Percentiles rank a stretch among this genome's conserved stretches.
Conservation (phyloP, 2,329 filamentous ascomycete genomes). For the Mariannaea elegans region DNA sequence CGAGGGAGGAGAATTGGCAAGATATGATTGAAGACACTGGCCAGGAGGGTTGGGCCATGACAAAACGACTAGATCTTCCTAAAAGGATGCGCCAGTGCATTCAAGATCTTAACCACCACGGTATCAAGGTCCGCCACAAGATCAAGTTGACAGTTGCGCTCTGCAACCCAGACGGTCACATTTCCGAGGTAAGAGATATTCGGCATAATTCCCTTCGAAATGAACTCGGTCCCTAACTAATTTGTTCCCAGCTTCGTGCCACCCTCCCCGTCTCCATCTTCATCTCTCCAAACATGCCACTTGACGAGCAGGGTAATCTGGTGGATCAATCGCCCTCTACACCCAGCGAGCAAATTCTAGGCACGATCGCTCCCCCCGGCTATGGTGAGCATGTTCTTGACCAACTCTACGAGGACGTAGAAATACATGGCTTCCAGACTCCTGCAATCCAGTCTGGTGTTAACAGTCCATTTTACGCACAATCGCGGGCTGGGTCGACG, state of each 20-base stretch:
- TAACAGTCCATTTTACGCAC: slow-evolving; percentile 79
- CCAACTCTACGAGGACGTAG: slow-evolving; percentile 87
- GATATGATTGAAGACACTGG: slow-evolving; percentile 74
- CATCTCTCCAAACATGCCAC: slow-evolving; percentile 91
- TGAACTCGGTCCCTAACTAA: slow-evolving; percentile 13
- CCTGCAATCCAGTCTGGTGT: slow-evolving; percentile 76
- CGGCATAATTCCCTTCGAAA: background rate
- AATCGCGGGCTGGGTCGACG: slow-evolving; percentile 77
- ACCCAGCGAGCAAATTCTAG: slow-evolving; percentile 60
- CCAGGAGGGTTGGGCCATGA: slow-evolving; percentile 71
- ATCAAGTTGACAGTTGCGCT: slow-evolving; percentile 90
- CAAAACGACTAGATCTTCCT: slow-evolving; percentile 74
- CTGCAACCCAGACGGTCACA: slow-evolving; percentile 93
- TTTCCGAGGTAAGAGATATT: slow-evolving; percentile 77
- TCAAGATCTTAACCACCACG: slow-evolving; percentile 87
- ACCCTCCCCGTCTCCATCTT: slow-evolving; percentile 92
- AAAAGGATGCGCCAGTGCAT: slow-evolving; percentile 84
- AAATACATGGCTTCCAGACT: slow-evolving; percentile 82
- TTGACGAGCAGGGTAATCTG: slow-evolving; percentile 87
- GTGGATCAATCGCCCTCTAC: slow-evolving; percentile 65
- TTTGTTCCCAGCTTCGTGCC: slow-evolving; percentile 72
- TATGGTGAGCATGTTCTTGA: slow-evolving; percentile 93
- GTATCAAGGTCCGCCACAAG: slow-evolving; percentile 93
- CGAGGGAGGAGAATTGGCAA: slow-evolving; percentile 70
- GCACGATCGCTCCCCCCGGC: slow-evolving; percentile 82